phyloP scores from a whole-genome alignment of 179 eudicot genomes.

The Dionaea muscipula region DNA sequence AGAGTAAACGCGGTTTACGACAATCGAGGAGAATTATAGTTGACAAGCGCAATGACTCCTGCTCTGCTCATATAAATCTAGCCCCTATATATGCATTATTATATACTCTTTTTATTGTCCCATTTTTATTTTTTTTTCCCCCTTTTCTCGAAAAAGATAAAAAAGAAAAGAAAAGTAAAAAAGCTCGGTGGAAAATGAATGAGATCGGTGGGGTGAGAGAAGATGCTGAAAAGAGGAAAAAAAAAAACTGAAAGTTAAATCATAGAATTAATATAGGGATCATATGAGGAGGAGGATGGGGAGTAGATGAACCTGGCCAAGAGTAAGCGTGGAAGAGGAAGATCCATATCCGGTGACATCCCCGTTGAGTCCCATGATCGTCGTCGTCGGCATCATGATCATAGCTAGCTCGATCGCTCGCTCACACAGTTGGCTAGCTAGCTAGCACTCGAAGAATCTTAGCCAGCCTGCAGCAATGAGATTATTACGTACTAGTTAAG shows the following conservation, averaged over 20 bases:
- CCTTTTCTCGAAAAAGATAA: too few relatives aligned
- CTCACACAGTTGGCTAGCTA: too few relatives aligned
- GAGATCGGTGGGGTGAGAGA: background rate
- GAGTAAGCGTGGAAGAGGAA: background rate
- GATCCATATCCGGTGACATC: background rate
- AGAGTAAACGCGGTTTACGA: background rate
- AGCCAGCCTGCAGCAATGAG: too few relatives aligned
- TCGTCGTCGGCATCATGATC: slow-evolving; percentile 1
- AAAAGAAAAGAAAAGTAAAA: background rate
- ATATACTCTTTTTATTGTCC: background rate
- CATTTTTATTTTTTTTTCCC: too few relatives aligned
- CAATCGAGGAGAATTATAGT: slow-evolving; percentile 1
- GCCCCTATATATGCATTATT: background rate
- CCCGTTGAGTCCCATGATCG: background rate
- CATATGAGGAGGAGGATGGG: background rate
- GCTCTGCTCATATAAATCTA: background rate
- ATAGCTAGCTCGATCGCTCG: background rate
- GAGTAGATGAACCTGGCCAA: background rate
- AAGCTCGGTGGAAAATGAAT: background rate
- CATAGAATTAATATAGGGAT: background rate
- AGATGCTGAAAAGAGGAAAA: background rate
- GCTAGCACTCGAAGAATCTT: too few relatives aligned
- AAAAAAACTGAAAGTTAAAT: too few relatives aligned
- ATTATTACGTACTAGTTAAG: too few relatives aligned
- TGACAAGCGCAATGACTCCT: background rate